phyloP scores from a whole-genome alignment of 495 filamentous ascomycete genomes.

The Saxophila tyrrhenica region DNA sequence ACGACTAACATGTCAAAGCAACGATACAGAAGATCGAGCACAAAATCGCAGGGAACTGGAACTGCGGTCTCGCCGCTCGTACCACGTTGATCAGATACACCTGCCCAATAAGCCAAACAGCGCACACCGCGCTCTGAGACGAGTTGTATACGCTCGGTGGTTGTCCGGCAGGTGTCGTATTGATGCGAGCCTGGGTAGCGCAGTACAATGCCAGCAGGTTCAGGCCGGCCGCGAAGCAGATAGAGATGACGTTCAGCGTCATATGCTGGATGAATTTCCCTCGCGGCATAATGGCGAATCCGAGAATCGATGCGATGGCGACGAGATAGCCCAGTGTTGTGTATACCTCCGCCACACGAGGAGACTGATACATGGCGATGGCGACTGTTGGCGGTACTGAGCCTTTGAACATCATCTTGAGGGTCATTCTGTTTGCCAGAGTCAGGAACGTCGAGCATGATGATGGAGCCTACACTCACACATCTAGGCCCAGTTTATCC shows the following conservation, averaged over 20 bases:
- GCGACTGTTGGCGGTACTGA: conserved; percentile 55
- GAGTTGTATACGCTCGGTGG: conserved; percentile 55
- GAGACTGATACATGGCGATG: conserved; percentile 28
- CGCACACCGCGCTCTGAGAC: conserved; percentile 63
- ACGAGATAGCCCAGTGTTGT: conserved; percentile 65
- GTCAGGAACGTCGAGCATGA: too few relatives aligned
- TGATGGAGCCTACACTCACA: not conserved
- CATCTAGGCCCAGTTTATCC: conserved; percentile 14
- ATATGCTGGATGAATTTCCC: conserved; percentile 73
- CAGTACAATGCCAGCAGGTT: conserved; percentile 57
- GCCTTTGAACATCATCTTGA: conserved; percentile 54
- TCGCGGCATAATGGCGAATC: conserved; percentile 51
- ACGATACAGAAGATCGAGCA: conserved; percentile 60
- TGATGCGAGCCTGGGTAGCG: conserved; percentile 50
- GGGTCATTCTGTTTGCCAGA: not conserved
- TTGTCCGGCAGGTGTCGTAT: not conserved
- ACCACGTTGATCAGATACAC: conserved; percentile 61
- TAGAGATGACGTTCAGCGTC: conserved; percentile 46
- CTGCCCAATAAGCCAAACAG: conserved; percentile 67
- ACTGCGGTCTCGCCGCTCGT: conserved; percentile 57
- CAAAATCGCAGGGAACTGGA: conserved; percentile 66
- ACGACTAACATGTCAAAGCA: conserved; percentile 31
- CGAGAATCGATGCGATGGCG: conserved; percentile 57
- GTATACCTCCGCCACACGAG: conserved; percentile 18
- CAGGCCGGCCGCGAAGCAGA: conserved; percentile 52